A percentile compares a stretch with the other conserved stretches of the same genome.
Evolutionary conservation across 176 grass and related monocot species (phyloP).

Genomic region (Bonia amplexicaulis): DNA sequence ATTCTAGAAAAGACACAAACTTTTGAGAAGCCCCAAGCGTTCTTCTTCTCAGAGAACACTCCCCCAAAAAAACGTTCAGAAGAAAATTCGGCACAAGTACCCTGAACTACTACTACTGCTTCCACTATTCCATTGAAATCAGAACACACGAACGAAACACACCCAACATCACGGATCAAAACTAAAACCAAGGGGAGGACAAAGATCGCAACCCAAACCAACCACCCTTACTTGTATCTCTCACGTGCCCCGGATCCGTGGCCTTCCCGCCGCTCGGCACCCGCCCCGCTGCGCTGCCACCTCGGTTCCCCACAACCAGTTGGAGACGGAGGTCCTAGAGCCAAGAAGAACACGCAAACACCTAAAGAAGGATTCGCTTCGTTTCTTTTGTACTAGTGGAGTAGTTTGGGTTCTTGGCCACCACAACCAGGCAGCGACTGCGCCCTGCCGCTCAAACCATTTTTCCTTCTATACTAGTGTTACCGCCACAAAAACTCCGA

Average conservation of each 20-base stretch:
- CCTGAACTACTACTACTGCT: background rate
- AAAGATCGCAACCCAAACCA: background rate
- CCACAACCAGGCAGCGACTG: background rate
- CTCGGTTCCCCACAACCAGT: background rate
- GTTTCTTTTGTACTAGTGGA: background rate
- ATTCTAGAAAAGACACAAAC: background rate
- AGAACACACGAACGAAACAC: background rate
- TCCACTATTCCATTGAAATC: slow-evolving; percentile 23
- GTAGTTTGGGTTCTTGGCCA: background rate
- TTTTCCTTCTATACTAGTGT: too few relatives aligned
- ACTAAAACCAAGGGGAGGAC: background rate
- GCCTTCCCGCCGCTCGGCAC: background rate
- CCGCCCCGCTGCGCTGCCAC: background rate
- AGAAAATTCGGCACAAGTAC: background rate
- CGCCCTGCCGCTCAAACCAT: too few relatives aligned
- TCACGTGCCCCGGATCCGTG: background rate
- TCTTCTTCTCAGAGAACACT: background rate
- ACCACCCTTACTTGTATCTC: background rate
- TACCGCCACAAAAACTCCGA: too few relatives aligned
- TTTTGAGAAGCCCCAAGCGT: background rate
- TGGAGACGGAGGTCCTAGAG: background rate
- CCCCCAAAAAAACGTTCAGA: background rate
- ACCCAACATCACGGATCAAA: background rate
- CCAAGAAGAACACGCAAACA: background rate
- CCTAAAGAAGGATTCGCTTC: background rate